Evolutionary conservation across 2,329 filamentous ascomycete genomes (phyloP).

Genomic region (Colletotrichum sublineola): DNA sequence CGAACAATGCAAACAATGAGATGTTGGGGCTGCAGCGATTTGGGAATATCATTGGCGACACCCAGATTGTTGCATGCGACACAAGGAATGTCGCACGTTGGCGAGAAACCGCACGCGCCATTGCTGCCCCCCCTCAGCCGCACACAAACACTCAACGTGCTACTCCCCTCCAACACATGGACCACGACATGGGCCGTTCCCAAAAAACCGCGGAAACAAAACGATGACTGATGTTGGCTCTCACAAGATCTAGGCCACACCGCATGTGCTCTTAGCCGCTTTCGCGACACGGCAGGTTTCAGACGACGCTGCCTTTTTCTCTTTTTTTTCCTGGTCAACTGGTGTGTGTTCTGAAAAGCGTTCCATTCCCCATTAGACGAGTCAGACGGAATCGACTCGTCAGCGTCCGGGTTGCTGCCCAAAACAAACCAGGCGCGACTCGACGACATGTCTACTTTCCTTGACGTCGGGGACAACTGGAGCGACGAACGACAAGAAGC

Average conservation of each 20-base stretch:
- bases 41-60: not conserved
- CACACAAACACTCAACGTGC: too few relatives aligned
- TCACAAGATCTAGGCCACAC: not conserved
- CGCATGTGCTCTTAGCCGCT: accelerated
- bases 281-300: not conserved
- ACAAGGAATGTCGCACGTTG: not conserved
- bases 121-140: too few relatives aligned
- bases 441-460: not conserved
- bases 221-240: not conserved
- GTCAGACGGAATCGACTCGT: not conserved
- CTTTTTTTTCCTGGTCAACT: too few relatives aligned
- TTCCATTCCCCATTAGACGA: not conserved
- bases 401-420: not conserved
- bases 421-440: not conserved
- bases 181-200: too few relatives aligned
- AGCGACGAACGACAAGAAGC: not conserved
- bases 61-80: not conserved
- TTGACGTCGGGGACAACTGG: not conserved
- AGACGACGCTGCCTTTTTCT: not conserved
- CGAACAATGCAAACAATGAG: not conserved
- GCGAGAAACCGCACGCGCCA: not conserved
- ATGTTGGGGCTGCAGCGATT: not conserved
- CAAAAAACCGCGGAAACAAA: not conserved
- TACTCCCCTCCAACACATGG: not conserved
- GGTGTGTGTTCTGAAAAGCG: not conserved